These are phyloP conservation scores for Phoma sp. DNA, from an alignment of 2,329 filamentous ascomycete species.

Conservation along the genomic window DNA sequence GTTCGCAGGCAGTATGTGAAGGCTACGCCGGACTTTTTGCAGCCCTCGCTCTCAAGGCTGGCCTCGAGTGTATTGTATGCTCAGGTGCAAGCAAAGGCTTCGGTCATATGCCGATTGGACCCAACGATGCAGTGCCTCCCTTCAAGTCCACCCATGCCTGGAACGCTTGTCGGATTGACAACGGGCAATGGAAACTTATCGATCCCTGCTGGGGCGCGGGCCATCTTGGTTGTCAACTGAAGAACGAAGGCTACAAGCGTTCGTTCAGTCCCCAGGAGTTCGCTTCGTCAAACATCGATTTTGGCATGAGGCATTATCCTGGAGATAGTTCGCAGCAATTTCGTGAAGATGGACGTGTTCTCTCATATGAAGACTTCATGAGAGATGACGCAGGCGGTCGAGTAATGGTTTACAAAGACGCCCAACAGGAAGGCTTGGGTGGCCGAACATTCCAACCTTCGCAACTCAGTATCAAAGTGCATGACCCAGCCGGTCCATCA, in stretches of 20 bases:
- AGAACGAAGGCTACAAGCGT: constrained; percentile 62
- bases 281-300: constrained; percentile 74
- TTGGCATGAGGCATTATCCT: constrained; percentile 83
- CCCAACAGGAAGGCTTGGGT: constrained; percentile 56
- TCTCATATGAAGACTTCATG: constrained; percentile 84
- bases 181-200: constrained; percentile 86
- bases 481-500: constrained; percentile 52
- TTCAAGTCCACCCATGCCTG: constrained; percentile 77
- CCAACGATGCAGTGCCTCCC: constrained; percentile 70
- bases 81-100: constrained; percentile 86
- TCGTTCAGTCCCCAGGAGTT: constrained; percentile 67
- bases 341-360: constrained; percentile 70
- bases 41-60: constrained; percentile 77
- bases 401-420: constrained; percentile 55
- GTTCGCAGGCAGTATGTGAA: constrained; percentile 74
- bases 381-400: constrained; percentile 59
- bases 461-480: constrained; percentile 64
- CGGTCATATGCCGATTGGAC: constrained; percentile 68
- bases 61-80: constrained; percentile 77
- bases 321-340: constrained; percentile 71
- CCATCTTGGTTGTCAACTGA: constrained; percentile 53
- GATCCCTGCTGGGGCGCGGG: constrained; percentile 95
- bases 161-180: constrained; percentile 90
- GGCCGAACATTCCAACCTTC: constrained; percentile 67
- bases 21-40: constrained; percentile 87